These are phyloP conservation scores for Kwoniella sp. DNA, from an alignment of 768 basidiomycete genomes.

Conservation along the genomic window DNA sequence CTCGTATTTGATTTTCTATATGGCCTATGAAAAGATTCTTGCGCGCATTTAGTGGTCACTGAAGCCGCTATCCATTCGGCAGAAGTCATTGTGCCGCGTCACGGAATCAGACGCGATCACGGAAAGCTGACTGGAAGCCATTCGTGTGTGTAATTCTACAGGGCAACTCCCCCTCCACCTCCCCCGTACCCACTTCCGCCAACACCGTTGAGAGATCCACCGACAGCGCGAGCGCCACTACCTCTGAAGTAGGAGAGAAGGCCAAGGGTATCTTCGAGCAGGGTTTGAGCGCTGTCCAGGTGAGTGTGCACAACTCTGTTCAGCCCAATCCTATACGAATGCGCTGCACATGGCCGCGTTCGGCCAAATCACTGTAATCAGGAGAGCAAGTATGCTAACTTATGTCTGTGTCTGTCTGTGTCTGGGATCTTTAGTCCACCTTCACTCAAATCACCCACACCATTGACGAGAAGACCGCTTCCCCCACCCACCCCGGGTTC, in stretches of 20 bases:
- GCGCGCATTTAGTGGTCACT: no score
- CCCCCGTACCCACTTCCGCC: conserved; percentile 18
- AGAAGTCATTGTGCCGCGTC: background rate
- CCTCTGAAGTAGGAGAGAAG: conserved; percentile 29
- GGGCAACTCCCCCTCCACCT: conserved; percentile 25
- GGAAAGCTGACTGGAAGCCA: background rate
- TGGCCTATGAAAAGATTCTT: no score
- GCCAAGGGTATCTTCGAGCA: conserved; percentile 37
- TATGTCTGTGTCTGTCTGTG: background rate
- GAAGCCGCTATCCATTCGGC: background rate
- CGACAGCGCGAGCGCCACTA: conserved; percentile 18
- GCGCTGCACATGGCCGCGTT: no score
- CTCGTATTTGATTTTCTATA: background rate
- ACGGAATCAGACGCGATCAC: background rate
- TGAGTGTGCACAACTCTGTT: conserved; percentile 15
- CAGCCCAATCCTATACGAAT: no score
- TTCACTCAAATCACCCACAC: conserved; percentile 43
- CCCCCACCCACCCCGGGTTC: conserved; percentile 48
- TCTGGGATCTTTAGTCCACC: conserved; percentile 27
- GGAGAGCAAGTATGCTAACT: no score
- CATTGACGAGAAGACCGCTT: conserved; percentile 53
- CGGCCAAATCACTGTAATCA: no score
- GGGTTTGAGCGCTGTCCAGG: conserved; percentile 34
- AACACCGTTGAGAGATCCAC: conserved; percentile 18
- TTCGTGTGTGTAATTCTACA: no score